phyloP scores from a whole-genome alignment of 805 yeast genomes.

The Yarrowia phangngaensis region DNA sequence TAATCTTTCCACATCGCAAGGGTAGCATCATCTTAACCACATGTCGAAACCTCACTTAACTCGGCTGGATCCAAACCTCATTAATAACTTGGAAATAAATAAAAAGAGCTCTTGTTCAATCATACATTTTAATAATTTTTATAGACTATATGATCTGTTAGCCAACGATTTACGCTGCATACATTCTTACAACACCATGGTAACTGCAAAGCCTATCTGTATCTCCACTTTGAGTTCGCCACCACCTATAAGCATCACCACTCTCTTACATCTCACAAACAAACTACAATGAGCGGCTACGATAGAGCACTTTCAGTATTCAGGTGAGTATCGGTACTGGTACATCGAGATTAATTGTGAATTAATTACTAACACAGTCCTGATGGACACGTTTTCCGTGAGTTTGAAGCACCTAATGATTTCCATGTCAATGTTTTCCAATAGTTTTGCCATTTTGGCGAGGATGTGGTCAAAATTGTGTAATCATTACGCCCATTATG shows the following conservation, averaged over 20 bases:
- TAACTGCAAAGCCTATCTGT: not conserved
- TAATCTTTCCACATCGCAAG: too few species aligned
- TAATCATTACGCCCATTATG: not conserved
- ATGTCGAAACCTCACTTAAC: too few species aligned
- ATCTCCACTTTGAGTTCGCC: constrained; percentile 8
- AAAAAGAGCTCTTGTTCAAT: too few species aligned
- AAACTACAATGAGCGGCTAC: constrained; percentile 83
- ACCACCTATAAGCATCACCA: constrained; percentile 17
- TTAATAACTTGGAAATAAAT: too few species aligned
- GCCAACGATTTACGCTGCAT: too few species aligned
- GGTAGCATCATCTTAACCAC: too few species aligned
- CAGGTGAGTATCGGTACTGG: constrained; percentile 54
- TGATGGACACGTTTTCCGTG: constrained; percentile 96
- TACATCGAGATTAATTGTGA: not conserved
- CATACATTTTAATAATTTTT: too few species aligned
- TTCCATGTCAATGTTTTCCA: not conserved
- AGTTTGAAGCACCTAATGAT: constrained; percentile 35
- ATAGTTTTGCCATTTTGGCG: not conserved
- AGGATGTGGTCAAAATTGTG: not conserved
- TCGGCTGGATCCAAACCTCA: too few species aligned
- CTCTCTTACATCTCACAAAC: constrained; percentile 15
- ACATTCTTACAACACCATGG: too few species aligned
- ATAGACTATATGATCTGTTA: too few species aligned
- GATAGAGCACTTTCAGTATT: constrained; percentile 97
- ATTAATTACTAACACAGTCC: constrained; percentile 51